Conservation (phyloP, 768 basidiomycete species). For the Gymnopilus dilepis region DNA sequence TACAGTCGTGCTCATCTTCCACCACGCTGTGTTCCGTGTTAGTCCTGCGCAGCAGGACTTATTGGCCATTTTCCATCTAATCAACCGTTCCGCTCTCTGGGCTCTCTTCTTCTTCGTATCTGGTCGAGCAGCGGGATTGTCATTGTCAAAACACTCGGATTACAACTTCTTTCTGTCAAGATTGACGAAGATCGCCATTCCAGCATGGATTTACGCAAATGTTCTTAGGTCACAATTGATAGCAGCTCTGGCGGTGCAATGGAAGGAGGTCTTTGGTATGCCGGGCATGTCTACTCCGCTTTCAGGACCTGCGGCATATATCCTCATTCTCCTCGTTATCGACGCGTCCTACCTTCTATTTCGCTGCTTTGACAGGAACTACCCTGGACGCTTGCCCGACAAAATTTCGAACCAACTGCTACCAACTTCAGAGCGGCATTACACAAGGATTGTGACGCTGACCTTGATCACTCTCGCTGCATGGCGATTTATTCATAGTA, state of each 20-base stretch:
- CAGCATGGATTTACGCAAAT: conserved; percentile 20
- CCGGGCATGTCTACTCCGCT: conserved; percentile 1
- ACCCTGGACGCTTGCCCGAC: neutral
- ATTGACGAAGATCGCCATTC: conserved; percentile 20
- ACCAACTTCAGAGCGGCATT: conserved; percentile 5
- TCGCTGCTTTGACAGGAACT: conserved; percentile 9
- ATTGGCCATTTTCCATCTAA: conserved; percentile 17
- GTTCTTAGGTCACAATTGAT: conserved; percentile 15
- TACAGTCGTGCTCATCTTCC: conserved; percentile 26
- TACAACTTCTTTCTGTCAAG: conserved; percentile 15
- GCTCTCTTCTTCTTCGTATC: conserved; percentile 33
- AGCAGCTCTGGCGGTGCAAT: conserved; percentile 6
- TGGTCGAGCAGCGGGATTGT: conserved; percentile 26
- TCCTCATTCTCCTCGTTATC: conserved; percentile 21
- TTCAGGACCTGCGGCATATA: conserved; percentile 25
- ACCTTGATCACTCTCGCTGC: conserved; percentile 14
- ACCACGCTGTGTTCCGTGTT: conserved; percentile 23
- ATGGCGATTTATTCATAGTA: conserved; percentile 17
- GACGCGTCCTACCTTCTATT: conserved; percentile 17
- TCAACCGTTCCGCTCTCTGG: conserved; percentile 27
- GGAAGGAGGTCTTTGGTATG: conserved; percentile 19
- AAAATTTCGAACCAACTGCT: neutral
- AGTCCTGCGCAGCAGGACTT: conserved; percentile 7
- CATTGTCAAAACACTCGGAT: conserved; percentile 18
- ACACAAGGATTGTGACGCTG: conserved; percentile 9